phyloP scores from a whole-genome alignment of 2,329 filamentous ascomycete species.

The Aspergillus ochraceoroseus region DNA sequence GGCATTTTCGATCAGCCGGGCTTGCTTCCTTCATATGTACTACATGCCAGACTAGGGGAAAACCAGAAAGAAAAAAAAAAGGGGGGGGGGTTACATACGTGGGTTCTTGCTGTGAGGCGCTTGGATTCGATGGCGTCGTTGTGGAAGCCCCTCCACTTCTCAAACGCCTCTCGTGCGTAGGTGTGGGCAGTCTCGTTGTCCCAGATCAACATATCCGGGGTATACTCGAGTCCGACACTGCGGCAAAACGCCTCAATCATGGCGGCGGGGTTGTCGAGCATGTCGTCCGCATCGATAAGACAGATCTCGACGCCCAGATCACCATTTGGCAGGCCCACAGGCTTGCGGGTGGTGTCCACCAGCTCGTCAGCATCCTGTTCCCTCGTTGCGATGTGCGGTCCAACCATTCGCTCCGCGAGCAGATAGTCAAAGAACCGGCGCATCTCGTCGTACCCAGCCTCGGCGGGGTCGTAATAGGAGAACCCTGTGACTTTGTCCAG shows the following conservation, averaged over 20 bases:
- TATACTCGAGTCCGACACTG: constrained; percentile 71
- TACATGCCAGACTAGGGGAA: too few relatives aligned
- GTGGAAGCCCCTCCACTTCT: constrained; percentile 97
- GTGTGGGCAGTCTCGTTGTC: constrained; percentile 66
- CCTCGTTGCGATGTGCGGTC: constrained; percentile 56
- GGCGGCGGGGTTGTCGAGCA: constrained; percentile 75
- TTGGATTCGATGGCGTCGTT: constrained; percentile 86
- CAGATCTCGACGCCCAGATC: constrained; percentile 59
- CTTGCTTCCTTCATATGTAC: not conserved
- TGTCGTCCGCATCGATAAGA: constrained; percentile 87
- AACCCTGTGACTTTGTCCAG: constrained; percentile 78
- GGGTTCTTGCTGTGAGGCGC: constrained; percentile 59
- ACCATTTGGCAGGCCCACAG: constrained; percentile 16
- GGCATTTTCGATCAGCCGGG: constrained; percentile 10
- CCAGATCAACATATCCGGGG: constrained; percentile 77
- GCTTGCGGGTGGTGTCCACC: constrained; percentile 26
- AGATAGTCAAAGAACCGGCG: constrained; percentile 84
- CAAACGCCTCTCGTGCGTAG: constrained; percentile 69
- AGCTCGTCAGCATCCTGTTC: constrained; percentile 30
- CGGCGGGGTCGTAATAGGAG: constrained; percentile 75
- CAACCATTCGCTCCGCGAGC: constrained; percentile 62
- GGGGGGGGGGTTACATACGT: constrained; percentile 34
- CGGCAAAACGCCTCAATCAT: constrained; percentile 76
- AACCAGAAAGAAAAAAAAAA: not conserved
- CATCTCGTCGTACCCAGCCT: constrained; percentile 88